Base-by-base conservation (phyloP, 2,329 filamentous ascomycete species). In the Cytospora chrysosperma region DNA sequence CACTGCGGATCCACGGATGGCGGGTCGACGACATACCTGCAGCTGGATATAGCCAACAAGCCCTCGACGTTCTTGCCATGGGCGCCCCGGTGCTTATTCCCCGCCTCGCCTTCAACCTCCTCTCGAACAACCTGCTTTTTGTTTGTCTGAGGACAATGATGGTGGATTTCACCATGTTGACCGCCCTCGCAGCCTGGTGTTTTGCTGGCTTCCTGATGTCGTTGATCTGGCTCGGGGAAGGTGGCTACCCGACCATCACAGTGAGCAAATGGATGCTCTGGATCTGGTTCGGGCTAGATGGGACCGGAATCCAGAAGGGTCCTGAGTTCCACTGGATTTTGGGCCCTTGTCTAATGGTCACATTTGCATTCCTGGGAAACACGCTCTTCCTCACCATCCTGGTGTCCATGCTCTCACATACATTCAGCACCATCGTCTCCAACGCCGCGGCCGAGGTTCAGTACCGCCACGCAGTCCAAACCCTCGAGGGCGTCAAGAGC, bases 221-320 rank as follows among this genome's bases (percentile, higher is more conserved):
- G 27, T 84, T 96, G 73, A 82, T 88, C 40, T 95, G 92, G 91
- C 84, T 96, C 10, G 86, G 87, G 64, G 83, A 90, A 67, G 87
- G 86, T 24, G 75, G 76, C 0, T 86, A 89, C 59, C 78, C 83
- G 58, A 75, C 88, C 5, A 77, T 90, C 75, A 91, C 88, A 1
- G 93, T 95, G 66, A 87, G 87, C 52, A 93, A 93, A 75, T 96
- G 92, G 92, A 94, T 96, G 91, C 84, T 95, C 1, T 95, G 90
- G 84, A 93, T 96, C 67, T 96, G 92, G 92, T 95, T 96, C 71
- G 92, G 92, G 2, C 84, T 96, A 1, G 92, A 95, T 69, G 92
- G 85, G 8, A 86, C 82, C 4, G 86, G 86, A 9, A 87, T 88
- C 50, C 80, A 85, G 55, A 75, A 80, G 67, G 85, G 85, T 62